Conservation (phyloP, 2,329 filamentous ascomycete species). For the Elsinoe australis region DNA sequence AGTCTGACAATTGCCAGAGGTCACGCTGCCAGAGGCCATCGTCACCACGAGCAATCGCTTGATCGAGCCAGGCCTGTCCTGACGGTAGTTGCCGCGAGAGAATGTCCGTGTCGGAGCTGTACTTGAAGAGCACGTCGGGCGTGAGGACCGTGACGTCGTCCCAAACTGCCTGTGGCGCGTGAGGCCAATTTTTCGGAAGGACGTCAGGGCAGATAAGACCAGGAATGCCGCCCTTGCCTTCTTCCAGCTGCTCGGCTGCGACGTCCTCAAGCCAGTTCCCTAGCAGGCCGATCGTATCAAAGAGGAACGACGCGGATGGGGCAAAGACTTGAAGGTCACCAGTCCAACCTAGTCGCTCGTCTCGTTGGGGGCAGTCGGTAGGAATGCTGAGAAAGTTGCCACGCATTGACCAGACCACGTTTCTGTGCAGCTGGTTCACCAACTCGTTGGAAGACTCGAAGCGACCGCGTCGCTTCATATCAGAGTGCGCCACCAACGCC, state of each 20-base stretch:
- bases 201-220: conserved; percentile 23
- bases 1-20: conserved; percentile 35
- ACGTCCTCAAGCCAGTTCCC: conserved; percentile 46
- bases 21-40: conserved; percentile 32
- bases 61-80: conserved; percentile 34
- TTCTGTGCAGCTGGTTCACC: conserved; percentile 49
- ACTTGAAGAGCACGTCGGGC: conserved; percentile 33
- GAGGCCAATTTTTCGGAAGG: conserved; percentile 16
- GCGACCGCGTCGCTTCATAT: conserved; percentile 44
- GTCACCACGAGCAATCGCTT: conserved; percentile 28
- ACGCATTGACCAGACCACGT: conserved; percentile 50
- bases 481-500: conserved; percentile 44
- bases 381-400: conserved; percentile 53
- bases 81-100: conserved; percentile 32
- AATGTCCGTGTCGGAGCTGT: conserved; percentile 32
- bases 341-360: conserved; percentile 50
- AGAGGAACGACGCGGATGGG: conserved; percentile 48
- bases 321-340: conserved; percentile 46
- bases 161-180: conserved; percentile 32
- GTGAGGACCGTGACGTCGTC: conserved; percentile 34
- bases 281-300: conserved; percentile 46
- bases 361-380: conserved; percentile 52
- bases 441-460: conserved; percentile 47
- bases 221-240: conserved; percentile 22
- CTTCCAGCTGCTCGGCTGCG: conserved; percentile 29